A percentile compares a stretch with the other conserved stretches of the same genome.
These are phyloP conservation scores for Cercospora sp. DNA, from an alignment of 2,329 filamentous ascomycete species.

Conservation along the genomic window DNA sequence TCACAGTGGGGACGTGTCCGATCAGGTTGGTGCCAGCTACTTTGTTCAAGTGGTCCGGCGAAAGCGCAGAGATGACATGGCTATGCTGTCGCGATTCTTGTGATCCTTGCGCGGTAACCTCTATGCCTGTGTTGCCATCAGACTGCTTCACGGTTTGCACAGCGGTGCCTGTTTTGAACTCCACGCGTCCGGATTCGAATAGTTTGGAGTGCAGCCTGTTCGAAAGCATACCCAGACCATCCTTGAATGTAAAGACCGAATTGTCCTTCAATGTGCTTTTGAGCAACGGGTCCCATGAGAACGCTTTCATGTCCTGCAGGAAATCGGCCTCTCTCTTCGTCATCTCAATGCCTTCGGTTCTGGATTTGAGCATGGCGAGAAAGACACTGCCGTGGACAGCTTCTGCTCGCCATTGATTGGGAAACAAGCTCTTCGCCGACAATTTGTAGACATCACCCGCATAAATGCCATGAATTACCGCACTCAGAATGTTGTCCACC, in stretches of 20 bases:
- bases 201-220: constrained; percentile 42
- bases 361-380: constrained; percentile 34
- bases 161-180: constrained; percentile 42
- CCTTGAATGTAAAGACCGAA: constrained; percentile 48
- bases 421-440: constrained; percentile 67
- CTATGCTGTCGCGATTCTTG: constrained; percentile 40
- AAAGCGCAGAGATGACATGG: constrained; percentile 67
- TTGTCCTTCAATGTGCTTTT: constrained; percentile 37
- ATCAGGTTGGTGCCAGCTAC: constrained; percentile 55
- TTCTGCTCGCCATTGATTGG: constrained; percentile 55
- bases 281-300: constrained; percentile 40
- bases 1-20: constrained; percentile 57
- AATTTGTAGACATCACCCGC: constrained; percentile 83
- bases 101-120: constrained; percentile 38
- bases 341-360: constrained; percentile 39
- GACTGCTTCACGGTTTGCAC: constrained; percentile 51
- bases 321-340: constrained; percentile 39
- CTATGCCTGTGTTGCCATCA: constrained; percentile 30
- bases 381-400: constrained; percentile 44
- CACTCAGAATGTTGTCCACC: constrained; percentile 74
- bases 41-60: constrained; percentile 41
- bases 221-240: constrained; percentile 46
- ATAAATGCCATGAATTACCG: constrained; percentile 81
- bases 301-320: constrained; percentile 37
- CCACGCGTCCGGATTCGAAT: constrained; percentile 43